Conservation (phyloP, 75 land plant genomes). For the Ceratopteris richardii region DNA sequence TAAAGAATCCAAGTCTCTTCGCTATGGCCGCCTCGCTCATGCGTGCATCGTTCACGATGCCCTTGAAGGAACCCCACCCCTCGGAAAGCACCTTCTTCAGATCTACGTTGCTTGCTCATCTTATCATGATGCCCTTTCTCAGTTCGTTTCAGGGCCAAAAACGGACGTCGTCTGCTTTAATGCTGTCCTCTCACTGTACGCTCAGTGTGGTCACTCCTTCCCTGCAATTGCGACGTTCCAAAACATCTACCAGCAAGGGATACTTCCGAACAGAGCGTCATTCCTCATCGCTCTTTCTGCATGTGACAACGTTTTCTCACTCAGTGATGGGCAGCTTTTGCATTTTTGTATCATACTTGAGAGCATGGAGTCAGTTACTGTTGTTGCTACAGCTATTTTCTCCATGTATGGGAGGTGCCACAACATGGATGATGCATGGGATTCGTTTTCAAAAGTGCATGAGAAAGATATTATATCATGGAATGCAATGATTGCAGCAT, state of each 20-base stretch:
- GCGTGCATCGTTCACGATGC: not conserved
- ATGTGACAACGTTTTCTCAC: not conserved
- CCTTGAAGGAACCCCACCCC: not conserved
- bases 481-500: constrained; percentile 31
- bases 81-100: not conserved
- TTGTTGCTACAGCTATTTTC: constrained; percentile 26
- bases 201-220: too few species aligned
- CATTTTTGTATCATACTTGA: not conserved
- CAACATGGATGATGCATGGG: constrained; percentile 10
- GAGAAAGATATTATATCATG: constrained; percentile 24
- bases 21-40: not conserved
- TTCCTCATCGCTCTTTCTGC: not conserved
- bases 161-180: not conserved
- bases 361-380: constrained; percentile 6
- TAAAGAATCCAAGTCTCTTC: not conserved
- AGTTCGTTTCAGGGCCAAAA: not conserved
- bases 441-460: constrained; percentile 17
- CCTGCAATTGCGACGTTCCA: too few species aligned
- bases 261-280: not conserved
- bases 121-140: not conserved
- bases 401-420: constrained; percentile 38
- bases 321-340: not conserved
- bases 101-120: not conserved
- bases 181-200: not conserved
- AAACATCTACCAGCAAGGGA: too few species aligned